Percentiles rank a stretch among this genome's conserved stretches.
Conservation (phyloP, 208 protist genomes). For the Leishmania aethiopica region DNA sequence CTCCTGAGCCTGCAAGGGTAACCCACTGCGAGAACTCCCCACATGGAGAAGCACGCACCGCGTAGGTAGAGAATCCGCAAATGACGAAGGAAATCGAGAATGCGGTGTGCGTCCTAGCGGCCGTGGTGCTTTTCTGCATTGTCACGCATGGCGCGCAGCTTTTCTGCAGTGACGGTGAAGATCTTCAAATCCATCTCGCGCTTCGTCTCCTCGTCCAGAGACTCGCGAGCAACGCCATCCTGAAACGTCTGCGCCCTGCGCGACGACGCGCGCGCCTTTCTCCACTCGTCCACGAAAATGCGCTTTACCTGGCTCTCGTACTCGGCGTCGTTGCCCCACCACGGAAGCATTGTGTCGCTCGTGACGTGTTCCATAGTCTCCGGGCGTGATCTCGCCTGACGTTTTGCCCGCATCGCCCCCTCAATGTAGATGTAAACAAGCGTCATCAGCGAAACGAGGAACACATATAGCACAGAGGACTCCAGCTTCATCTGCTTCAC, state of each 20-base stretch:
- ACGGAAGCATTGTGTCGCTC: conserved; percentile 86
- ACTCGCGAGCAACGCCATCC: conserved; percentile 79
- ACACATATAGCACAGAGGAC: conserved; percentile 57
- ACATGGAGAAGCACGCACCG: not conserved
- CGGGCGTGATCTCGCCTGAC: conserved; percentile 52
- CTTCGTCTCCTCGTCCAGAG: conserved; percentile 69
- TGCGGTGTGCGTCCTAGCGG: conserved; percentile 8
- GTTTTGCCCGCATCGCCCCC: conserved; percentile 50
- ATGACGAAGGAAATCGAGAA: not conserved
- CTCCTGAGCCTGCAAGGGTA: not conserved
- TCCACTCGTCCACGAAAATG: conserved; percentile 90
- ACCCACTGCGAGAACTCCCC: not conserved
- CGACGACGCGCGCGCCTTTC: conserved; percentile 65
- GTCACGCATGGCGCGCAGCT: conserved; percentile 72
- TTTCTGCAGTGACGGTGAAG: conserved; percentile 82
- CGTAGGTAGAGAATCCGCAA: not conserved
- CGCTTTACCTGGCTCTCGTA: conserved; percentile 91
- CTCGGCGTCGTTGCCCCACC: conserved; percentile 89
- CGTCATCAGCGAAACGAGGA: conserved; percentile 52
- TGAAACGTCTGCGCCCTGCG: conserved; percentile 72
- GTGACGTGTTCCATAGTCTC: conserved; percentile 68
- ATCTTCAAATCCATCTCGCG: conserved; percentile 85
- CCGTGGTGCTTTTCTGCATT: conserved; percentile 62
- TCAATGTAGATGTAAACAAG: conserved; percentile 71
- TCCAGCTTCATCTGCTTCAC: conserved; percentile 65